phyloP scores from a whole-genome alignment of 2,329 filamentous ascomycete genomes.

The Aspergillus pseudoterreus region DNA sequence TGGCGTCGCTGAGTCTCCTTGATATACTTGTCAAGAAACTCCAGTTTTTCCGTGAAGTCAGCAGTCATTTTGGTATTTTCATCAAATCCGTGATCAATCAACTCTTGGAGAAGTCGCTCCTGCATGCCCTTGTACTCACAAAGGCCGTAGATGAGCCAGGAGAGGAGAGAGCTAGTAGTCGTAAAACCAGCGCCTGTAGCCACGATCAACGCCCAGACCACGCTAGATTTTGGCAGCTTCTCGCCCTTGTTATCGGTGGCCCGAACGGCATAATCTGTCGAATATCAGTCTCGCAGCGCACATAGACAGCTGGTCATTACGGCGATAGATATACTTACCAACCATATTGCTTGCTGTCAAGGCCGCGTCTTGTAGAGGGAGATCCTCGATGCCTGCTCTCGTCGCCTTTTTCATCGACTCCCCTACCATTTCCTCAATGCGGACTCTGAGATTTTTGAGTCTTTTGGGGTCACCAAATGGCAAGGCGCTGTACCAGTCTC shows the following conservation, averaged over 20 bases:
- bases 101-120: constrained; percentile 55
- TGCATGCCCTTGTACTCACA: constrained; percentile 55
- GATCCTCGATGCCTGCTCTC: constrained; percentile 22
- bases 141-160: constrained; percentile 56
- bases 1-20: constrained; percentile 60
- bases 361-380: constrained; percentile 44
- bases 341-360: constrained; percentile 37
- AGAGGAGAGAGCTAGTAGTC: constrained; percentile 56
- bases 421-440: constrained; percentile 19
- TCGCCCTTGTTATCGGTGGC: constrained; percentile 54
- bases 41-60: constrained; percentile 47
- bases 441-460: constrained; percentile 22
- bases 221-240: constrained; percentile 46
- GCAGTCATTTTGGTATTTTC: constrained; percentile 46
- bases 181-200: constrained; percentile 58
- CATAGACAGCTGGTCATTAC: too few species aligned
- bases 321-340: constrained; percentile 27
- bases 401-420: constrained; percentile 20
- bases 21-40: constrained; percentile 44
- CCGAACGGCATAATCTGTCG: constrained; percentile 49
- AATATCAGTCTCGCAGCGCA: too few species aligned
- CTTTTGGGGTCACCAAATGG: constrained; percentile 56
- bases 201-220: constrained; percentile 47
- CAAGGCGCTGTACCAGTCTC: constrained; percentile 54
- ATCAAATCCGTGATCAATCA: constrained; percentile 49